Base-by-base conservation (phyloP, 2,329 filamentous ascomycete species). In the Venturia oleaginea region DNA sequence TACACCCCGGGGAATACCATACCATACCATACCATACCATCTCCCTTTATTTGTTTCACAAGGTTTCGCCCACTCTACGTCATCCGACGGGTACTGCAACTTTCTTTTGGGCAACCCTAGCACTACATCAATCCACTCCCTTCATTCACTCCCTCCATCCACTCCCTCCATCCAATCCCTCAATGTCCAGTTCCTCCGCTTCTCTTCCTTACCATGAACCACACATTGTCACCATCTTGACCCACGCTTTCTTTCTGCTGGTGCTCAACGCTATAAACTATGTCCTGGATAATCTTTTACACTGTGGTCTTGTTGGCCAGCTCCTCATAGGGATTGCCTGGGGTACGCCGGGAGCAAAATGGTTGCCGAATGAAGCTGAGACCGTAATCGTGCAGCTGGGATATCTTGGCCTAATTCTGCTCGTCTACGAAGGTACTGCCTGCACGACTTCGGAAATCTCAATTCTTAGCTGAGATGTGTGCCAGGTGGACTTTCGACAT, bases 291-390 rank as follows among this genome's bases (percentile, higher is more conserved):
- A 78, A 75, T 17, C 68, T 84, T 0, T 70, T 90, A 0, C 90
- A 87, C 71, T 91, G 88, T 69, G 89, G 88, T 0, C 80, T 92
- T 0, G 76, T 92, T 7, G 89, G 88, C 0, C 87, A 92, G 69
- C 80, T 92, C 17, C 76, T 91, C 8, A 72, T 91, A 22, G 89
- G 89, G 15, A 81, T 91, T 10, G 82, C 85, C 10, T 92, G 83
- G 83, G 89, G 89, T 10, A 81, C 81, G 0, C 88, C 89, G 0
- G 87, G 86, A 1, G 82, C 78, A 3, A 79, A 83, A 71, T 86
- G 83, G 81, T 79, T 92, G 0, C 76, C 78, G 0, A 24, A 65
- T 0, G 76, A 80, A 4, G 73, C 78, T 1, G 80, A 92, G 73
- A 70, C 80, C 22, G 78, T 79, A 0, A 77, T 89, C 34, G 81